Conservation (phyloP, 2,329 filamentous ascomycete species). For the Penicillium sp. region DNA sequence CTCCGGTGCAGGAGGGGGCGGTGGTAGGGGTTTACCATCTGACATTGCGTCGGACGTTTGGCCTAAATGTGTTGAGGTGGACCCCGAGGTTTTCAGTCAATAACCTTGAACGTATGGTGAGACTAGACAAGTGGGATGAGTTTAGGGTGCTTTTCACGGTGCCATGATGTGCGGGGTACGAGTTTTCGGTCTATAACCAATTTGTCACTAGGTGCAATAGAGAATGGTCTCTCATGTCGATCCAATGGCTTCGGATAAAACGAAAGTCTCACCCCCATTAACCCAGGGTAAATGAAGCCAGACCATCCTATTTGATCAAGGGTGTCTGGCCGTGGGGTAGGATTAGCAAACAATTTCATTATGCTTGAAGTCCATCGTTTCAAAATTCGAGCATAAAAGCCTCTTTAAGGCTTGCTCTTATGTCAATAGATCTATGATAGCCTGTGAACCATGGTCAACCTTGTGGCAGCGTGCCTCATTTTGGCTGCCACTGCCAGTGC, state of each 20-base stretch:
- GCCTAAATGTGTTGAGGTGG: no score
- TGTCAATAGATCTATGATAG: not conserved
- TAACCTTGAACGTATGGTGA: not conserved
- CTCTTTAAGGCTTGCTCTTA: not conserved
- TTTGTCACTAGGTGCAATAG: no score
- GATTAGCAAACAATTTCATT: no score
- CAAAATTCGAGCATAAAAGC: no score
- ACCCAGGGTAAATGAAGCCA: not conserved
- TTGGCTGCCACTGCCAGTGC: slow-evolving; percentile 5
- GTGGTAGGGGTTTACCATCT: not conserved
- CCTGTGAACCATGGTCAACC: slow-evolving; percentile 9
- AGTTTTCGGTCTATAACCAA: not conserved
- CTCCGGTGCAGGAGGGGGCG: slow-evolving; percentile 6
- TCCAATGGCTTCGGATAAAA: not conserved
- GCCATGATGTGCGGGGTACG: not conserved
- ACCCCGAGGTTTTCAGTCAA: not conserved
- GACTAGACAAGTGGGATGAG: not conserved
- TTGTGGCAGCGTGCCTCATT: slow-evolving; percentile 1
- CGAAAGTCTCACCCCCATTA: not conserved
- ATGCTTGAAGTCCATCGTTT: no score
- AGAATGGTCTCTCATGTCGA: not conserved
- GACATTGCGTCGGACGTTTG: not conserved
- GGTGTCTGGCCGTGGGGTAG: not conserved
- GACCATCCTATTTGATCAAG: not conserved
- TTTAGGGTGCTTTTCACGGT: not conserved